A percentile compares a stretch with the other conserved stretches of the same genome.
Evolutionary conservation across 108 stramenopile species (phyloP).

Genomic region (Pseudonitzschia pungens): DNA sequence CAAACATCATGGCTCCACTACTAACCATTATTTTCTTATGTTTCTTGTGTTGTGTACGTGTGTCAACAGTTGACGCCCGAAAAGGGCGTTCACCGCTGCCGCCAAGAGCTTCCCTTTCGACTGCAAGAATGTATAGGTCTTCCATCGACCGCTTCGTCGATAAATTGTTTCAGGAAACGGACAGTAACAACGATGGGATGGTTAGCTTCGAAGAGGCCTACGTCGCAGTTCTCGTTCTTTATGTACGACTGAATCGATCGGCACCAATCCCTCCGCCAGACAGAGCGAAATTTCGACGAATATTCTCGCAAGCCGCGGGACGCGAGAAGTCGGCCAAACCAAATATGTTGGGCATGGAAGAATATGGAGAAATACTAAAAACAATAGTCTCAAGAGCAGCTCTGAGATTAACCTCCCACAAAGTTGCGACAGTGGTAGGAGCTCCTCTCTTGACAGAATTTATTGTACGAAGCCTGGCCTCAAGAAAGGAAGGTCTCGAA

Average conservation of each 20-base stretch:
- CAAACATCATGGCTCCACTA: neutral
- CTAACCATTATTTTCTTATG: neutral
- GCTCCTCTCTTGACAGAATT: constrained; percentile 39
- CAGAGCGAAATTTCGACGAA: constrained; percentile 17
- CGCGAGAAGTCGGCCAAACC: neutral
- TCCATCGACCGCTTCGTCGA: constrained; percentile 29
- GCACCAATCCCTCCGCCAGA: constrained; percentile 49
- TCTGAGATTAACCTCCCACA: constrained; percentile 33
- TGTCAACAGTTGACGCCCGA: neutral
- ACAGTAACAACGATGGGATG: constrained; percentile 43
- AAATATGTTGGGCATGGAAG: constrained; percentile 22
- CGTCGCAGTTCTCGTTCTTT: constrained; percentile 34
- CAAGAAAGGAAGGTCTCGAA: constrained; percentile 19
- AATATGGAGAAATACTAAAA: constrained; percentile 33
- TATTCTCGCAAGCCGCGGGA: constrained; percentile 30
- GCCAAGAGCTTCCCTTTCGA: neutral
- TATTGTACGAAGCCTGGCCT: constrained; percentile 4
- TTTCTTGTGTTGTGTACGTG: neutral
- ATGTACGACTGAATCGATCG: constrained; percentile 35
- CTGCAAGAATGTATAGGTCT: neutral
- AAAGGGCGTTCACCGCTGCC: neutral
- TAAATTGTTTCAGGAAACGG: constrained; percentile 44
- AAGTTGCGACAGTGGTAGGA: constrained; percentile 42
- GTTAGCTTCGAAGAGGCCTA: constrained; percentile 43
- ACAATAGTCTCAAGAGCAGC: constrained; percentile 24